Conservation (phyloP, 306 rosid genomes). For the Geum urbanum region DNA sequence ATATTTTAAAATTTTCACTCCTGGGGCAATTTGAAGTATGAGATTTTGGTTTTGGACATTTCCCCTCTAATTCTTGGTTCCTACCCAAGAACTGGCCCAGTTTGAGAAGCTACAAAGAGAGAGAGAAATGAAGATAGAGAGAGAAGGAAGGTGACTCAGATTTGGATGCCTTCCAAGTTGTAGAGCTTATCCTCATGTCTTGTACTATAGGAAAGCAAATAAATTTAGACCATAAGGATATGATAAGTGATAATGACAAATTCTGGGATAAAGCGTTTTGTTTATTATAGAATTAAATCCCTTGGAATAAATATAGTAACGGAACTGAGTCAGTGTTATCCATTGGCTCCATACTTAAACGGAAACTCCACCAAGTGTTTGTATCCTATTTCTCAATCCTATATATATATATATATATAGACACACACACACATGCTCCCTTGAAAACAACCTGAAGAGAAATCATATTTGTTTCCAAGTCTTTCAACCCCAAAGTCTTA, state of each 20-base stretch:
- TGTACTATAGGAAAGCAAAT: slow-evolving; percentile 34
- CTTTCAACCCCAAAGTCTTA: not conserved
- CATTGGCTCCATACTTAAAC: slow-evolving; percentile 22
- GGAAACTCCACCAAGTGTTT: slow-evolving; percentile 14
- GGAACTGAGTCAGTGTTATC: slow-evolving; percentile 34
- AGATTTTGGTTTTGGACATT: too few species aligned
- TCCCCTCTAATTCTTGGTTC: too few species aligned
- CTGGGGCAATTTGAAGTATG: too few species aligned
- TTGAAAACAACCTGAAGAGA: not conserved
- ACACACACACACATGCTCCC: not conserved
- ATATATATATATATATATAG: slow-evolving; percentile 11
- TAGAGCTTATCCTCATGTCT: slow-evolving; percentile 69
- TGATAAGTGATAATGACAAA: slow-evolving; percentile 44
- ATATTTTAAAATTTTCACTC: too few species aligned
- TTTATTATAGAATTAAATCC: not conserved
- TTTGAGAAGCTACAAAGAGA: slow-evolving; percentile 3
- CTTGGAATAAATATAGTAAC: not conserved
- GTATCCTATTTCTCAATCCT: not conserved
- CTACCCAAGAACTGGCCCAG: too few species aligned
- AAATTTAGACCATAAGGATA: slow-evolving; percentile 46
- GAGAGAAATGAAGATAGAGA: not conserved
- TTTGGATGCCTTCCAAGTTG: slow-evolving; percentile 54
- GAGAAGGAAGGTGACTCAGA: slow-evolving; percentile 41
- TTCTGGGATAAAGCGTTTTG: slow-evolving; percentile 19
- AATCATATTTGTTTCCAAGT: not conserved